These are phyloP conservation scores for Curvularia lunata DNA, from an alignment of 2,329 filamentous ascomycete species.

Conservation along the genomic window DNA sequence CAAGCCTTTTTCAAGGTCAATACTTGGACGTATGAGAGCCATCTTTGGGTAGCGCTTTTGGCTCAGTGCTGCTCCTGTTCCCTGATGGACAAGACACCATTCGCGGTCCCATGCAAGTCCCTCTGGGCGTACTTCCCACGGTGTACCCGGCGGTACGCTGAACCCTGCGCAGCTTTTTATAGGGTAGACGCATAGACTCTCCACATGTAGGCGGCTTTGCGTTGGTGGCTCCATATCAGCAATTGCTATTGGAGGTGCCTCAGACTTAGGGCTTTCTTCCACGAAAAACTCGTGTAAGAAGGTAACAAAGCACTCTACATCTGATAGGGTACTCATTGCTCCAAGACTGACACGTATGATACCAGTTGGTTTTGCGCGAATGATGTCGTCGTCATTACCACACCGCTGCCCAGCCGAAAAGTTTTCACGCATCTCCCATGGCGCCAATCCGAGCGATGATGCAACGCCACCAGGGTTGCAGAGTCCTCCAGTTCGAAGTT, in stretches of 20 bases:
- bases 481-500: slow-evolving; percentile 84
- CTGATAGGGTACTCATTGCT: slow-evolving; percentile 81
- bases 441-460: slow-evolving; percentile 71
- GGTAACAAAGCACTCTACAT: slow-evolving; percentile 73
- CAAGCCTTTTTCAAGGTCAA: slow-evolving; percentile 73
- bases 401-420: slow-evolving; percentile 86
- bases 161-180: slow-evolving; percentile 94
- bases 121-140: slow-evolving; percentile 81
- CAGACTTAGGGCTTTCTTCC: slow-evolving; percentile 29
- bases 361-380: slow-evolving; percentile 85
- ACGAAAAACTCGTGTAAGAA: slow-evolving; percentile 66
- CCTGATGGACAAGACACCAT: slow-evolving; percentile 91
- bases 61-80: slow-evolving; percentile 81
- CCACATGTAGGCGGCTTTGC: slow-evolving; percentile 49
- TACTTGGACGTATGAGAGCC: slow-evolving; percentile 76
- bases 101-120: slow-evolving; percentile 94
- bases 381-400: slow-evolving; percentile 80
- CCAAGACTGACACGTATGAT: slow-evolving; percentile 85
- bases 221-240: slow-evolving; percentile 35
- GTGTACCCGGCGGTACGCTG: slow-evolving; percentile 64
- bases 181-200: slow-evolving; percentile 72
- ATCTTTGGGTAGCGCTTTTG: slow-evolving; percentile 90
- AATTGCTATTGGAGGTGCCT: slow-evolving; percentile 29
- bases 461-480: slow-evolving; percentile 93
- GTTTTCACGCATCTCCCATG: slow-evolving; percentile 83